Evolutionary conservation across 139 green algal species (phyloP).

Genomic region (Pleodorina starrii): DNA sequence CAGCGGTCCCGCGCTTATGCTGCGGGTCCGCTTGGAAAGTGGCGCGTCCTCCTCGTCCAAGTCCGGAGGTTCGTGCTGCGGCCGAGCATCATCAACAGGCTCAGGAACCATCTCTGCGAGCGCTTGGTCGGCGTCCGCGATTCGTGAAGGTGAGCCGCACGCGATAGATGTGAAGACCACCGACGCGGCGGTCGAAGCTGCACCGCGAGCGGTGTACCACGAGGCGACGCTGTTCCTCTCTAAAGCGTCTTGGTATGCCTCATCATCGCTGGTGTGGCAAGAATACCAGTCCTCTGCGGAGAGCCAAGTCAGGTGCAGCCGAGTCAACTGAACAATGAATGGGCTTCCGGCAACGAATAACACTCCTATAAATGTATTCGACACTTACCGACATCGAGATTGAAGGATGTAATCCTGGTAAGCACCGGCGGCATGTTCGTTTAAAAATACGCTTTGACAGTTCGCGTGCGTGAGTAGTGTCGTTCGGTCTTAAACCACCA

Average conservation of each 20-base stretch:
- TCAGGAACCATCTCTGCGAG: slow-evolving; percentile 10
- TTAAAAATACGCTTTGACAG: slow-evolving; percentile 1
- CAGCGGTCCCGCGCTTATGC: neutral
- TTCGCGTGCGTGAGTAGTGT: neutral
- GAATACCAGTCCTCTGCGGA: slow-evolving; percentile 35
- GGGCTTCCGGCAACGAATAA: too few species aligned
- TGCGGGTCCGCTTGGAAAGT: neutral
- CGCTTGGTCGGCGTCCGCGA: slow-evolving; percentile 13
- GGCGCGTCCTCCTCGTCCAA: slow-evolving; percentile 15
- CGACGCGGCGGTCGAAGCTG: neutral
- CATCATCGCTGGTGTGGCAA: slow-evolving; percentile 21
- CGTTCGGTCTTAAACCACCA: neutral
- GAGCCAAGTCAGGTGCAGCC: too few species aligned
- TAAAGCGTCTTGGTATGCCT: slow-evolving; percentile 1
- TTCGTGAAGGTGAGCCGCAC: neutral
- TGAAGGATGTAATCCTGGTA: neutral
- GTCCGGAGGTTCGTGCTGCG: neutral
- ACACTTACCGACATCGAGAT: neutral
- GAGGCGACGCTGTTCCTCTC: neutral
- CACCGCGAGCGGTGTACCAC: neutral
- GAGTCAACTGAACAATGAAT: too few species aligned
- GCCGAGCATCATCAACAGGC: neutral
- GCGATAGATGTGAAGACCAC: neutral
- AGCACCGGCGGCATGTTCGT: neutral
- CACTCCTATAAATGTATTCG: too few species aligned